Base-by-base conservation (phyloP, 2,329 filamentous ascomycete species). In the Apiospora hydei region DNA sequence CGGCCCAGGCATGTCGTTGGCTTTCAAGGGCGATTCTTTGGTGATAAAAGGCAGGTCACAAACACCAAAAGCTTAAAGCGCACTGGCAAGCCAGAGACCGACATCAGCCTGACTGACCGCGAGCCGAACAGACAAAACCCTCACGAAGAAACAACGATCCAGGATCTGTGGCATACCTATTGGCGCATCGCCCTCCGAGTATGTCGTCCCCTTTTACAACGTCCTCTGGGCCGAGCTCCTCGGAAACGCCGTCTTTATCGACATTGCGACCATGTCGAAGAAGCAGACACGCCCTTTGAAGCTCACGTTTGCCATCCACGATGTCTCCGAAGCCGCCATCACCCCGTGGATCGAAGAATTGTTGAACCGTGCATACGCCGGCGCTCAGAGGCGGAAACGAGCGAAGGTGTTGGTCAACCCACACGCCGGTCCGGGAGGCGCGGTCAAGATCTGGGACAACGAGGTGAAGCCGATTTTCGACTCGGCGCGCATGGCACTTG, bases 321-420 rank as follows among this genome's bases (percentile, higher is more conserved):
- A 76, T 46, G 46, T 70, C 44, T 72, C 86, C 69, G 80, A 86
- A 57, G 83, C 84, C 64, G 82, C 87, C n/a, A 83, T 87, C 11
- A 84, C 87, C 67, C 77, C 80, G 71, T 98, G 94, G 90, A 84
- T 91, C 49, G 84, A 87, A 41, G 85, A 84, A 70, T 86, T 98
- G 46, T 80, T 97, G 26, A 84, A 90, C 47, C 87, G 88, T 67
- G 90, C 95, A 34, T 98, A 98, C 78, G 84, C 92, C 85, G 71
- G 84, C 10, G 88, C 93, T 1, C 90, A 92, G 77, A 88, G 87
- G 70, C 88, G 87, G 72, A 96, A 95, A 82, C 90, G 94, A 67
- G 91, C 96, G 74, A 97, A 96, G 81, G 91, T 98, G 16, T 85
- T 98, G 61, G 88, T 99, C 74, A 99, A 99, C 81, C 96, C 96